Evolutionary conservation across 129 eudicot species (phyloP).

Genomic region (Deinandra increscens): DNA sequence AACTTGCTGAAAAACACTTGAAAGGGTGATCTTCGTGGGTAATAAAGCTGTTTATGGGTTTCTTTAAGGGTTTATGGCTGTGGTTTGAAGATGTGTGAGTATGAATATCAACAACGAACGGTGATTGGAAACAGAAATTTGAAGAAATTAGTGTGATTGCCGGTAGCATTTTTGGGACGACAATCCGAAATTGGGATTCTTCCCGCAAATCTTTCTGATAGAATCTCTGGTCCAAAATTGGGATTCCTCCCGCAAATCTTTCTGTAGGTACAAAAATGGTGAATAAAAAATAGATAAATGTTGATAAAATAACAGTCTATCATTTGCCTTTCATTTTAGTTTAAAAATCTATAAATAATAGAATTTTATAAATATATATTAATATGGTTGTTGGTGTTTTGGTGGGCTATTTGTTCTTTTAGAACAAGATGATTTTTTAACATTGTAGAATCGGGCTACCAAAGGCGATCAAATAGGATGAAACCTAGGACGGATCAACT

Average conservation of each 20-base stretch:
- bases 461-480: no score
- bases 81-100: slow-evolving; percentile 16
- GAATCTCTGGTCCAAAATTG: slow-evolving; percentile 11
- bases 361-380: no score
- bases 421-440: no score
- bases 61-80: slow-evolving; percentile 26
- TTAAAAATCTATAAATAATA: no score
- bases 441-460: no score
- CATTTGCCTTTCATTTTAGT: no score
- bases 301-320: no score
- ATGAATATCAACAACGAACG: slow-evolving; percentile 29
- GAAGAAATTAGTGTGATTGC: slow-evolving; percentile 20
- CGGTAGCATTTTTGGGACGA: slow-evolving; percentile 34
- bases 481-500: no score
- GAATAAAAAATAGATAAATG: no score
- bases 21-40: slow-evolving; percentile 18
- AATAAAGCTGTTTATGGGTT: slow-evolving; percentile 8
- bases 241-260: slow-evolving; percentile 5
- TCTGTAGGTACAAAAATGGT: not conserved
- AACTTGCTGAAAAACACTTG: slow-evolving; percentile 2
- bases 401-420: no score
- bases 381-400: no score
- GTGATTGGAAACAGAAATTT: slow-evolving; percentile 24
- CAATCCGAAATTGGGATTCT: slow-evolving; percentile 12
- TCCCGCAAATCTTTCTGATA: slow-evolving; percentile 5